A percentile compares a stretch with the other conserved stretches of the same genome.
Conservation (phyloP, 257 asterid genomes). For the Gardenia jasminoides region DNA sequence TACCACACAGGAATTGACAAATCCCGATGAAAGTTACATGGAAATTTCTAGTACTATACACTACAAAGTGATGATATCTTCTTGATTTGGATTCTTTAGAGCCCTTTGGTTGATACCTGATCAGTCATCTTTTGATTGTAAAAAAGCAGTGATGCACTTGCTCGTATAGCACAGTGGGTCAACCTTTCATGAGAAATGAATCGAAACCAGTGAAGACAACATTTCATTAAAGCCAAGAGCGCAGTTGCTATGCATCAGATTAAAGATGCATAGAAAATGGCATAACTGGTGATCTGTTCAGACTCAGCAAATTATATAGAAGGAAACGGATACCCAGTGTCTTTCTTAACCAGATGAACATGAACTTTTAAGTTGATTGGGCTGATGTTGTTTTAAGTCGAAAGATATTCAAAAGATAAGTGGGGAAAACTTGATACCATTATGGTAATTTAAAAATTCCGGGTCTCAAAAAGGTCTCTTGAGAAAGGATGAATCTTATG, state of each 20-base stretch:
- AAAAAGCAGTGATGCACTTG: slow-evolving; percentile 12
- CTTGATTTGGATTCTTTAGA: neutral
- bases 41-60: neutral
- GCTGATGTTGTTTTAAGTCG: neutral
- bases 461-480: neutral
- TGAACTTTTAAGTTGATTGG: neutral
- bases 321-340: neutral
- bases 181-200: neutral
- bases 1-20: neutral
- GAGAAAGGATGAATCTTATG: neutral
- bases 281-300: neutral
- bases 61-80: slow-evolving; percentile 5
- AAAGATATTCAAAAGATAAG: neutral
- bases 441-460: neutral
- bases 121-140: neutral
- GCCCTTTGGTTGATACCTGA: neutral
- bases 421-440: neutral
- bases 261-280: neutral
- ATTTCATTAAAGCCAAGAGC: neutral
- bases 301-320: neutral
- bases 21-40: neutral
- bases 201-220: neutral
- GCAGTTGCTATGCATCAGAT: neutral
- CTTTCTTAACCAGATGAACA: neutral
- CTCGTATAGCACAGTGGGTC: neutral